Evolutionary conservation across 2,329 filamentous ascomycete species (phyloP).

Genomic region (Fusarium sp.): DNA sequence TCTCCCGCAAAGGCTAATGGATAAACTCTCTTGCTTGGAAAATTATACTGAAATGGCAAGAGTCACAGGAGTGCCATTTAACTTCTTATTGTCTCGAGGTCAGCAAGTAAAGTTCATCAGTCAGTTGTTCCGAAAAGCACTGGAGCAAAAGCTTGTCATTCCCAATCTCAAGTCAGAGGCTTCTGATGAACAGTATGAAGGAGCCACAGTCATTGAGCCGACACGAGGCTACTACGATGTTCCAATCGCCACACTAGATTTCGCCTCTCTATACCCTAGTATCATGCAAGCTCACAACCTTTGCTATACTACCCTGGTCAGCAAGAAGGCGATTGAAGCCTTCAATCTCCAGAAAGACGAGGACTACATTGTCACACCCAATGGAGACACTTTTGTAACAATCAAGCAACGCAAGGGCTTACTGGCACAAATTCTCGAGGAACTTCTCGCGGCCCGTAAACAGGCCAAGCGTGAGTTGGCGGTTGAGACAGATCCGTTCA

Average conservation of each 20-base stretch:
- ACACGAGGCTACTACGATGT: constrained; percentile 93
- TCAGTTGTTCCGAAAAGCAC: constrained; percentile 92
- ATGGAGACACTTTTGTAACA: constrained; percentile 93
- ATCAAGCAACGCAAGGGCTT: constrained; percentile 89
- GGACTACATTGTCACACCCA: constrained; percentile 96
- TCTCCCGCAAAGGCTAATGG: constrained; percentile 91
- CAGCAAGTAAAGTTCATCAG: constrained; percentile 99
- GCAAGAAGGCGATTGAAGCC: constrained; percentile 77
- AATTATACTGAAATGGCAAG: constrained; percentile 99
- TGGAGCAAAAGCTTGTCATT: constrained; percentile 93
- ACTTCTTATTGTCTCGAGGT: constrained; percentile 87
- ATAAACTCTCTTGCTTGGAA: constrained; percentile 97
- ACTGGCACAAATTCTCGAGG: constrained; percentile 93
- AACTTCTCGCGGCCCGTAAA: constrained; percentile 90
- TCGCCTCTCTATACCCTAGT: constrained; percentile 96
- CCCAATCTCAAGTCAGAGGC: constrained; percentile 80
- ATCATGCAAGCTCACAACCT: constrained; percentile 99
- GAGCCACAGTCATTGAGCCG: constrained; percentile 97
- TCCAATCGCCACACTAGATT: constrained; percentile 96
- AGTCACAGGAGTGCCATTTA: constrained; percentile 98
- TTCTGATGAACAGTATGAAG: constrained; percentile 91
- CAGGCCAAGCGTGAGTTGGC: constrained; percentile 91
- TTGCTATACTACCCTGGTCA: constrained; percentile 91
- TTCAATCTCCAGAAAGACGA: constrained; percentile 84
- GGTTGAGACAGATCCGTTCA: constrained; percentile 92